These are phyloP conservation scores for Cicer judaicum DNA, from an alignment of 306 rosid species.

Conservation along the genomic window DNA sequence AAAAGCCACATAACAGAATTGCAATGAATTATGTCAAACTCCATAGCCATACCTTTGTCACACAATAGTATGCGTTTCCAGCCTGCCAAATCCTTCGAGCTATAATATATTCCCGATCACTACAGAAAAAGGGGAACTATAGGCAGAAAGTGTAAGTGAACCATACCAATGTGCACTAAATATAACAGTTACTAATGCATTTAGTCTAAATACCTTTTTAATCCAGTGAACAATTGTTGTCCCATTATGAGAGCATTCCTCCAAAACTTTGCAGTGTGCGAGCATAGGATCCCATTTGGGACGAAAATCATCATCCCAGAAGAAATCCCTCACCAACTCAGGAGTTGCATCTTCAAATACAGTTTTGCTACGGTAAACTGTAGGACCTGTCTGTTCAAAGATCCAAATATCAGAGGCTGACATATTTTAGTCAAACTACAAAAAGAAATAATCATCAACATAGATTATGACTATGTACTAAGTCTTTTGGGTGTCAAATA, in stretches of 20 bases:
- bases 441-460: constrained; percentile 35
- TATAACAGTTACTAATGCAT: constrained; percentile 31
- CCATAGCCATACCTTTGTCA: constrained; percentile 75
- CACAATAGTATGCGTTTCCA: constrained; percentile 85
- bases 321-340: constrained; percentile 96
- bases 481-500: constrained; percentile 25
- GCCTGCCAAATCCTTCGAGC: constrained; percentile 99
- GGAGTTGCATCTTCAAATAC: constrained; percentile 93
- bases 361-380: constrained; percentile 86
- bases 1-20: constrained; percentile 31
- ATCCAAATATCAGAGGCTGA: constrained; percentile 48
- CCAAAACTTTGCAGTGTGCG: constrained; percentile 69
- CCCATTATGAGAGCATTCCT: constrained; percentile 82
- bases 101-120: constrained; percentile 94
- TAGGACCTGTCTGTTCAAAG: constrained; percentile 77
- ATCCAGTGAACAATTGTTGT: constrained; percentile 88
- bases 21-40: constrained; percentile 7
- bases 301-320: constrained; percentile 99
- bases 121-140: constrained; percentile 99
- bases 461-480: constrained; percentile 7
- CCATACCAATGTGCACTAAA: constrained; percentile 3
- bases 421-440: constrained; percentile 34
- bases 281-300: constrained; percentile 98
- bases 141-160: constrained; percentile 41
- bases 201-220: constrained; percentile 75